A percentile compares a stretch with the other conserved stretches of the same genome.
These are phyloP conservation scores for Boletus tylopilopsis DNA, from an alignment of 768 basidiomycete genomes.

Conservation along the genomic window DNA sequence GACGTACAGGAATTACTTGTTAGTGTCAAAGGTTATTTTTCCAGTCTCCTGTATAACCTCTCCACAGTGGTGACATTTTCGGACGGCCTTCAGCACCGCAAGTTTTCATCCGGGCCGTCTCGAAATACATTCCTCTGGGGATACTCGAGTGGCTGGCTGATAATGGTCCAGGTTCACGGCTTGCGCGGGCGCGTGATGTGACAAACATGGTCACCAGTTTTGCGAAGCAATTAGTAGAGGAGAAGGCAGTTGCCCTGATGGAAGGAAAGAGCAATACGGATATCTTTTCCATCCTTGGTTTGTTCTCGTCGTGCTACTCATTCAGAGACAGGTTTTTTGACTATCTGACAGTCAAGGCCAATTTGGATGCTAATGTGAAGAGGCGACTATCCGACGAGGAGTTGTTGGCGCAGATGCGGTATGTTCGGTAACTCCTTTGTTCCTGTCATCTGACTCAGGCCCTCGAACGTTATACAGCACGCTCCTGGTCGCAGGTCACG, in stretches of 20 bases:
- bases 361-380: constrained; percentile 19
- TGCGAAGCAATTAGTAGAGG: constrained; percentile 1
- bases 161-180: background rate
- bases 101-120: constrained; percentile 7
- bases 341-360: constrained; percentile 14
- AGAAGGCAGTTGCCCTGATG: constrained; percentile 7
- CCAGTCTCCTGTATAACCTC: background rate
- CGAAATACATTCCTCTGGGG: constrained; percentile 1
- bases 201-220: background rate
- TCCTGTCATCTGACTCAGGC: background rate
- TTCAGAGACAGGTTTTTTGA: background rate
- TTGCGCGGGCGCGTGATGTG: background rate
- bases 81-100: constrained; percentile 5
- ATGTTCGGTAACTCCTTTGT: background rate
- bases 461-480: constrained; percentile 28
- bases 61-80: constrained; percentile 5
- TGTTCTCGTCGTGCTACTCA: background rate
- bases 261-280: constrained; percentile 10
- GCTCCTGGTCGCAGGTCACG: constrained; percentile 48
- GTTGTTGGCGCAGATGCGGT: constrained; percentile 15
- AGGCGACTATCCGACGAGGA: constrained; percentile 14
- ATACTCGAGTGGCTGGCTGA: constrained; percentile 1
- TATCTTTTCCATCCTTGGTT: constrained; percentile 37
- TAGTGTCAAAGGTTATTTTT: background rate
- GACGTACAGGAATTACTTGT: constrained; percentile 9